Evolutionary conservation across 805 yeast genomes (phyloP).

Genomic region (Metschnikowia arizonensis): DNA sequence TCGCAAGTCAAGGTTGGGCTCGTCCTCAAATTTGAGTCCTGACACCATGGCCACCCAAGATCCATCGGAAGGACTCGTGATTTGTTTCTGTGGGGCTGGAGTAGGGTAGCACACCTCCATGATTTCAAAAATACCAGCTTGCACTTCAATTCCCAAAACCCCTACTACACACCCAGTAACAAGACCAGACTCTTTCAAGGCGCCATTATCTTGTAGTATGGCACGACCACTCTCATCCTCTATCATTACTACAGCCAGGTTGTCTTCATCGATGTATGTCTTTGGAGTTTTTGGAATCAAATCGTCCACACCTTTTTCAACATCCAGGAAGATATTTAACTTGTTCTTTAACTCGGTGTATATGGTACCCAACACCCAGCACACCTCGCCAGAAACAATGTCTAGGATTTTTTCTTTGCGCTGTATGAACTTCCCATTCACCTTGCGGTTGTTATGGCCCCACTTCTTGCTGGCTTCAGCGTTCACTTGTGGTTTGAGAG

Average conservation of each 20-base stretch:
- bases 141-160: slow-evolving; percentile 77
- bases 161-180: slow-evolving; percentile 92
- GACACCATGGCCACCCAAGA: slow-evolving; percentile 61
- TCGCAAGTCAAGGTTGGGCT: slow-evolving; percentile 39
- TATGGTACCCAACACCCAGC: slow-evolving; percentile 86
- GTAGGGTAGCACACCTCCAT: slow-evolving; percentile 76
- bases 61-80: slow-evolving; percentile 10
- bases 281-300: slow-evolving; percentile 41
- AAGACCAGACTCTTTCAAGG: slow-evolving; percentile 51
- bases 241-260: slow-evolving; percentile 55
- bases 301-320: slow-evolving; percentile 55
- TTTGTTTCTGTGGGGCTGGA: slow-evolving; percentile 50
- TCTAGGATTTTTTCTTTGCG: slow-evolving; percentile 51
- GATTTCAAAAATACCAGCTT: slow-evolving; percentile 78
- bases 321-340: slow-evolving; percentile 80
- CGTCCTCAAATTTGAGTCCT: slow-evolving; percentile 60
- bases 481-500: slow-evolving; percentile 32
- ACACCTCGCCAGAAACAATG: slow-evolving; percentile 53
- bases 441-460: slow-evolving; percentile 43
- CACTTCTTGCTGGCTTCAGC: slow-evolving; percentile 43
- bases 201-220: slow-evolving; percentile 55
- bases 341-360: slow-evolving; percentile 81
- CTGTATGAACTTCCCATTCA: slow-evolving; percentile 31
- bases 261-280: slow-evolving; percentile 38
- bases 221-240: slow-evolving; percentile 95